Evolutionary conservation across 257 asterid genomes (phyloP), one percentile per base, ranked within the genome.

Genomic region (Capsicum baccatum): DNA sequence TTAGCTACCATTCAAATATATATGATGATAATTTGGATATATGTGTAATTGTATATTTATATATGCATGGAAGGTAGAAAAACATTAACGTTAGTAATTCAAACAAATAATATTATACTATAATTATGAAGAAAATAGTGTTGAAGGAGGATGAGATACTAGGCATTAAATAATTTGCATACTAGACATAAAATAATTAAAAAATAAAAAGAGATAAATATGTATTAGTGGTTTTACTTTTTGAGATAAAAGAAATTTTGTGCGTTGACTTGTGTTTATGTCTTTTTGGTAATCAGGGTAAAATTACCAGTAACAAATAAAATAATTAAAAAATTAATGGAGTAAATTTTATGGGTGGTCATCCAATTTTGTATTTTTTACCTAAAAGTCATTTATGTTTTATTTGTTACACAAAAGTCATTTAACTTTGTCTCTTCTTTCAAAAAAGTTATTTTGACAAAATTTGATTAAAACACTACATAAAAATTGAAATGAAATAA

Each of bases 101-200:
- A 19, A 73, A 50, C 62, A 74, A 37, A 63, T 63, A 80, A 57
- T 54, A 10, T 21, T 54, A 37, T 33, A 80, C 50, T 64, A 26
- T 37, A 33, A 42, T 66, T 82, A 66, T 47, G 35, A 67, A 60
- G 33, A 82, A 82, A 82, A 52, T 47, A 47, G 47, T 64, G 64
- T 47, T 1, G 66, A 50, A 33, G 19, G 55, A 64, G 63, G 84
- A 82, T 56, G 33, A n/a, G 56, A 52, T 47, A 26, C 33, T 52
- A 11, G 64, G 48, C 17, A n/a, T 71, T 9, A 17, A n/a, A 44
- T 63, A 11, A 26, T 26, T 71, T 37, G 37, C 79, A 47, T 10
- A 42, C 17, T 5, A 33, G 47, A 13, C 47, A 0, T 16, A 1
- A 66, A 26, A 33, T 5, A 3, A 12, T 6, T 13, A 26, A 50